phyloP scores from a whole-genome alignment of 176 grass and related monocot genomes.

The Oryza brachyantha region DNA sequence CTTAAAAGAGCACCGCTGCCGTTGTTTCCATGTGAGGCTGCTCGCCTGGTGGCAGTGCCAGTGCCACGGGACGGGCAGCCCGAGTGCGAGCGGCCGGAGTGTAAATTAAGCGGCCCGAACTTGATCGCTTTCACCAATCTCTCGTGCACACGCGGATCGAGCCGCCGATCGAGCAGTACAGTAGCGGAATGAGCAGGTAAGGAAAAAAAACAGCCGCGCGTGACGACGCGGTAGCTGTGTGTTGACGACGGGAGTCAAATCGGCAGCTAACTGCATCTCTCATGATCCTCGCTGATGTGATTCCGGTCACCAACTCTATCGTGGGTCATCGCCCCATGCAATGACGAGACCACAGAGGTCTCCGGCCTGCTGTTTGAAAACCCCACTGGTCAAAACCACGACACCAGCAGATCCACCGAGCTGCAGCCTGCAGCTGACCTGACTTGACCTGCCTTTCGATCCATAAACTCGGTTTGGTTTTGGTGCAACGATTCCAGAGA shows the following conservation, averaged over 20 bases:
- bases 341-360: neutral
- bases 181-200: neutral
- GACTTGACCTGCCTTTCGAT: neutral
- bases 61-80: neutral
- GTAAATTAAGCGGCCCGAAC: neutral
- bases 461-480: constrained; percentile 37
- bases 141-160: constrained; percentile 17
- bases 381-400: constrained; percentile 18
- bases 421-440: neutral
- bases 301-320: constrained; percentile 45
- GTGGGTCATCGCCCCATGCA: too few relatives aligned
- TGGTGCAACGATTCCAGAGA: constrained; percentile 43
- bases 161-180: neutral
- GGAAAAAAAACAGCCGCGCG: neutral
- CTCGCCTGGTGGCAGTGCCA: neutral
- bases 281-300: neutral
- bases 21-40: neutral
- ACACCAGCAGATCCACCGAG: neutral
- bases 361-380: neutral
- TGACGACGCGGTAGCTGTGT: neutral
- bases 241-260: neutral
- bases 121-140: constrained; percentile 1
- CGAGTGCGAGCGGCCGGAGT: neutral
- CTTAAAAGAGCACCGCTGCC: too few relatives aligned
- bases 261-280: neutral